phyloP scores from a whole-genome alignment of 2,329 filamentous ascomycete genomes.

The Aureobasidium namibiae region DNA sequence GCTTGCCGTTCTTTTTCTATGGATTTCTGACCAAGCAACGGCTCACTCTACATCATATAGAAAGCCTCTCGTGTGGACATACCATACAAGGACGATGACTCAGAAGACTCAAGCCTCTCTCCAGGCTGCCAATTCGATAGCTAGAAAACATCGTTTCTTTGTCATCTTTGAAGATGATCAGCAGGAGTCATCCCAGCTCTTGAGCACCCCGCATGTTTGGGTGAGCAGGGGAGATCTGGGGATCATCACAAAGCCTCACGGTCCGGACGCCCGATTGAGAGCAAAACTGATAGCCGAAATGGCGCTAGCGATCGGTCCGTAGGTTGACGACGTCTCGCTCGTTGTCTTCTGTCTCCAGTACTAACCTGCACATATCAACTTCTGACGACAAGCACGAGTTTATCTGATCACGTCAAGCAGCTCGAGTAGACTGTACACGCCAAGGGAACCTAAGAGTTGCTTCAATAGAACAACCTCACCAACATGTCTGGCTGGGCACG shows the following conservation, averaged over 20 bases:
- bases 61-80: conserved; percentile 2
- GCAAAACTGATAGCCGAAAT: conserved; percentile 6
- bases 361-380: background rate
- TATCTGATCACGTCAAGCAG: background rate
- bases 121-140: background rate
- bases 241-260: conserved; percentile 1
- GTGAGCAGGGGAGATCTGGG: background rate
- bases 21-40: background rate
- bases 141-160: background rate
- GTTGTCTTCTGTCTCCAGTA: background rate
- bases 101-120: background rate
- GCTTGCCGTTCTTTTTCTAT: background rate
- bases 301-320: conserved; percentile 7
- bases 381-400: background rate
- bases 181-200: background rate
- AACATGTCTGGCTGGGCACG: conserved; percentile 5
- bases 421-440: background rate
- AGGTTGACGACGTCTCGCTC: background rate
- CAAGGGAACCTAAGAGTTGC: background rate
- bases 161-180: background rate
- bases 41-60: background rate
- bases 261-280: background rate
- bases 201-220: background rate
- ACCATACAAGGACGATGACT: conserved; percentile 3
- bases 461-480: background rate